Conservation (phyloP, 768 basidiomycete genomes). For the Obba rivulosa region DNA sequence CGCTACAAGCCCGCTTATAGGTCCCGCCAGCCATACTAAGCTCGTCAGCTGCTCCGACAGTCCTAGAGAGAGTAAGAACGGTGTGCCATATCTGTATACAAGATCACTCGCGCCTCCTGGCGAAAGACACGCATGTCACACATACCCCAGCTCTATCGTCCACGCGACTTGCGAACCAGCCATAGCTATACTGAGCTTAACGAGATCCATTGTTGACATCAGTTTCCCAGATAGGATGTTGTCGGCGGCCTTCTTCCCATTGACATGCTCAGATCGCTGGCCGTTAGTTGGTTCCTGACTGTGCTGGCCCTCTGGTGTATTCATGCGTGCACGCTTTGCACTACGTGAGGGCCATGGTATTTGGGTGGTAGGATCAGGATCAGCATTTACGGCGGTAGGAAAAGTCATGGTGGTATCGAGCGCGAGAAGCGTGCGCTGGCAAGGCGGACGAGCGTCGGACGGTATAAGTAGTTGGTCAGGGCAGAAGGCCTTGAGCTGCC, state of each 20-base stretch:
- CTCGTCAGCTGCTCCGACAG: constrained; percentile 88
- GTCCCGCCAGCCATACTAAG: constrained; percentile 93
- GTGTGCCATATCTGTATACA: constrained; percentile 80
- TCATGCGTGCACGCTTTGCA: constrained; percentile 14
- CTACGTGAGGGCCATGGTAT: constrained; percentile 65
- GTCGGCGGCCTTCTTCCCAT: constrained; percentile 22
- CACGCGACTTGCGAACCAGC: constrained; percentile 92
- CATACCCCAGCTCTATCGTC: constrained; percentile 92
- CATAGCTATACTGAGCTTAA: constrained; percentile 87
- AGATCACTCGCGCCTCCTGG: neutral
- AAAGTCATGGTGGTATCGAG: constrained; percentile 45
- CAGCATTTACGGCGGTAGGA: constrained; percentile 41
- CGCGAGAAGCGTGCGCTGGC: constrained; percentile 3
- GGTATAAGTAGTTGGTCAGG: neutral
- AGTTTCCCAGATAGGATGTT: constrained; percentile 15
- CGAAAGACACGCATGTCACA: constrained; percentile 3
- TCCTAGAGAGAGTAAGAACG: constrained; percentile 77
- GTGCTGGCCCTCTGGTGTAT: neutral
- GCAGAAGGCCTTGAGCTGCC: neutral
- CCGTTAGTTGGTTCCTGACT: constrained; percentile 3
- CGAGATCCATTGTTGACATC: constrained; percentile 39
- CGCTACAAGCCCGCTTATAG: constrained; percentile 90
- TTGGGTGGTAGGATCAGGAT: constrained; percentile 76
- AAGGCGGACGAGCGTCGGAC: constrained; percentile 6
- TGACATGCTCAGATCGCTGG: neutral